Evolutionary conservation across 208 protist genomes (phyloP).

Genomic region (Trypanosoma vivax): DNA sequence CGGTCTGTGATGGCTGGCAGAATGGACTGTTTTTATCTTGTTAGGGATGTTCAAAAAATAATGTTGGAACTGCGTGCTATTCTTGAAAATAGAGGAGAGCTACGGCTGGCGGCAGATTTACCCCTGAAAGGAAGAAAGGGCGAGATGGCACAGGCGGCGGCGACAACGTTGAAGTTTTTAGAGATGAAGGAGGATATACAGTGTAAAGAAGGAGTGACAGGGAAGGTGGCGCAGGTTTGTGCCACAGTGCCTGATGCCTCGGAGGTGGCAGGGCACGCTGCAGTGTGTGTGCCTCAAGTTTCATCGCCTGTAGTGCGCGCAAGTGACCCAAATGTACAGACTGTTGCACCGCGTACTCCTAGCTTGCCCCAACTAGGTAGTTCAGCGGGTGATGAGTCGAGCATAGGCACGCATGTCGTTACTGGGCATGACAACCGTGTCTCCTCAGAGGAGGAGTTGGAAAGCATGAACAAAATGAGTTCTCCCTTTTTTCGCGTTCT

Average conservation of each 20-base stretch:
- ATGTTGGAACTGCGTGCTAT: slow-evolving; percentile 59
- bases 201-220: too few species aligned
- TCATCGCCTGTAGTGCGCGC: too few species aligned
- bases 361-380: too few species aligned
- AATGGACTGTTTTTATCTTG: slow-evolving; percentile 43
- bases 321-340: too few species aligned
- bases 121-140: slow-evolving; percentile 39
- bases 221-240: too few species aligned
- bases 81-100: slow-evolving; percentile 57
- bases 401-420: too few species aligned
- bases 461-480: slow-evolving; percentile 36
- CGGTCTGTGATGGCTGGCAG: slow-evolving; percentile 25
- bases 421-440: too few species aligned
- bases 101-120: slow-evolving; percentile 40
- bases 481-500: slow-evolving; percentile 66
- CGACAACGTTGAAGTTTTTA: slow-evolving; percentile 39
- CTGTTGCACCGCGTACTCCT: too few species aligned
- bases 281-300: too few species aligned
- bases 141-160: slow-evolving; percentile 36
- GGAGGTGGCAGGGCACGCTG: too few species aligned
- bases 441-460: slow-evolving; percentile 28
- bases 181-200: slow-evolving; percentile 4
- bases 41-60: slow-evolving; percentile 66
- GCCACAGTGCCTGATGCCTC: too few species aligned
- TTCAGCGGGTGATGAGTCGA: too few species aligned